Evolutionary conservation across 2,329 filamentous ascomycete genomes (phyloP), one percentile per base, ranked within the genome.

Genomic region (Tolypocladium guangdongense): DNA sequence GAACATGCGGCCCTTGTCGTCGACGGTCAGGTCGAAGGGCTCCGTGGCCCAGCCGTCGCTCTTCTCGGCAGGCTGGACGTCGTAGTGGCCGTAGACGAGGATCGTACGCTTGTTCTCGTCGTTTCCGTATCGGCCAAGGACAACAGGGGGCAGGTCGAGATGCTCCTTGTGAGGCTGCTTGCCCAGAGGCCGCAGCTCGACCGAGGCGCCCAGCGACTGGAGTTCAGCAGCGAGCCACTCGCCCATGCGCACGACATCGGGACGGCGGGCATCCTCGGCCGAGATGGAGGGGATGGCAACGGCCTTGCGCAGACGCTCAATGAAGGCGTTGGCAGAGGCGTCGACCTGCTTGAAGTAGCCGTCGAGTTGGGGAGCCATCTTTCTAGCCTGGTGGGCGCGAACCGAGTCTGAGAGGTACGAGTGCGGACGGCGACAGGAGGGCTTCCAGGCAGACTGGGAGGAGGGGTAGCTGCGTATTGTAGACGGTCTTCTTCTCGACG

Each of bases 251-350:
- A 99, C 83, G 58, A 99, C 93, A 78, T 99, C 91, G 53, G 85
- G 85, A 56, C 93, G 85, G 66, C 89, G 86, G 62, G 87, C 86
- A 66, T 93, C 90, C 58, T 96, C 91, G 49, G 92, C 88, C 36
- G 92, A 97, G 68, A 99, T 81, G 58, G 93, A 99, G 22, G 93
- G 93, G 64, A 99, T 99, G 51, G 91, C 92, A 56, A 99, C 93
- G 52, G 93, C 93, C 72, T 91, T 84, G 66, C 88, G 82, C 56
- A 99, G 83, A 62, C 92, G 86, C 63, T 95, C 87, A 71, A 96
- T 95, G 74, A 96, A 96, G 67, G 82, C 77, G 60, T 84, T 81
- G 50, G 90, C 81, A 64, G 91, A 78, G 67, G 74, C 74, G 72
- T 96, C 90, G 63, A 96, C 90, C 80, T 96, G 84, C 74, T 89